Evolutionary conservation across 805 yeast species (phyloP).

Genomic region (Kodamaea laetipori): DNA sequence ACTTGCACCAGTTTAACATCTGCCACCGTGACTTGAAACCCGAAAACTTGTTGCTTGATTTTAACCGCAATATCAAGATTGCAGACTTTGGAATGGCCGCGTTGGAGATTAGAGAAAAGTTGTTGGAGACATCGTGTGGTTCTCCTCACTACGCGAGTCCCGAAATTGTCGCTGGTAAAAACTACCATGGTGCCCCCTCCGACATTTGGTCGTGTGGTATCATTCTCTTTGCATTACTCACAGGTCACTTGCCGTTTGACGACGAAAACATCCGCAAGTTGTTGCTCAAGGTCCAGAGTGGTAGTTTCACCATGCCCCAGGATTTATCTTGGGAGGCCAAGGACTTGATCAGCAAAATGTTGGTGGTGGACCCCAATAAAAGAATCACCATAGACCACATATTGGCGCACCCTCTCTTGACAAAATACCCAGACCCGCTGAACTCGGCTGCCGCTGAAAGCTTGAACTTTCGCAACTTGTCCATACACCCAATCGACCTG

Average conservation of each 20-base stretch:
- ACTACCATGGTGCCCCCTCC: constrained; percentile 94
- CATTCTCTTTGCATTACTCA: constrained; percentile 85
- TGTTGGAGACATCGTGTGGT: constrained; percentile 94
- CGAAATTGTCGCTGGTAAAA: constrained; percentile 92
- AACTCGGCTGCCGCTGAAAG: not conserved
- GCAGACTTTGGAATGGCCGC: constrained; percentile 99
- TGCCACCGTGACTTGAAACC: constrained; percentile 89
- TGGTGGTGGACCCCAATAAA: constrained; percentile 75
- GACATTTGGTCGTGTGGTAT: constrained; percentile 99
- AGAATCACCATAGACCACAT: constrained; percentile 81
- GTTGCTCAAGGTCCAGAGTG: constrained; percentile 87
- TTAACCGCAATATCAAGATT: constrained; percentile 84
- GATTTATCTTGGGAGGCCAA: constrained; percentile 81
- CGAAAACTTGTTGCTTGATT: constrained; percentile 77
- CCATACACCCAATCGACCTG: constrained; percentile 36
- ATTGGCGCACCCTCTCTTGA: constrained; percentile 76
- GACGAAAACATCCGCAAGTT: constrained; percentile 91
- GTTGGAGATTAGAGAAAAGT: constrained; percentile 74
- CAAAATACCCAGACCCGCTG: constrained; percentile 60
- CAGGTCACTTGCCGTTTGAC: constrained; percentile 96
- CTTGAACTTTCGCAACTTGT: constrained; percentile 9
- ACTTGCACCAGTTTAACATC: constrained; percentile 83
- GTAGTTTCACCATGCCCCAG: constrained; percentile 80
- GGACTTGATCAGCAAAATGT: constrained; percentile 79
- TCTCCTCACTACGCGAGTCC: constrained; percentile 99